Evolutionary conservation across 2,329 filamentous ascomycete species (phyloP).

Genomic region (Clonostachys sp.): DNA sequence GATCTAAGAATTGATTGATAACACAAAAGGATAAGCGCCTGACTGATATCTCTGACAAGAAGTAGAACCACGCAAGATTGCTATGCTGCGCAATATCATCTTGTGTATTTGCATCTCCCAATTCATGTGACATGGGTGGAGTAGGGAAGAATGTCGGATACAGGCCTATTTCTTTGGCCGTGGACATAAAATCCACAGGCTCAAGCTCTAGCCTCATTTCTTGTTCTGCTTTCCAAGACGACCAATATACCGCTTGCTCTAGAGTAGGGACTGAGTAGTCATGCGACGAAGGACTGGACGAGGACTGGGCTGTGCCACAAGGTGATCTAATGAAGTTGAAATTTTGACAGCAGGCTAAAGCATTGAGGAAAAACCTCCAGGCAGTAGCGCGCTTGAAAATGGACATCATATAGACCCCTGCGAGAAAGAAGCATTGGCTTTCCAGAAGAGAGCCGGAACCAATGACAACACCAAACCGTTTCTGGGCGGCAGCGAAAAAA

Average conservation of each 20-base stretch:
- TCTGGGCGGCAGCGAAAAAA: slow-evolving; percentile 43
- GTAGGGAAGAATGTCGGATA: slow-evolving; percentile 19
- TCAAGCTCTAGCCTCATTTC: slow-evolving; percentile 39
- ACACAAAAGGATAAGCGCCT: too few relatives aligned
- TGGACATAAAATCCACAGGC: slow-evolving; percentile 1
- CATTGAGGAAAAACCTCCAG: slow-evolving; percentile 48
- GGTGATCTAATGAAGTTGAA: slow-evolving; percentile 29
- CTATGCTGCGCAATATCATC: slow-evolving; percentile 19
- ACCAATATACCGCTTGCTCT: slow-evolving; percentile 48
- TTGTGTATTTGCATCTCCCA: too few relatives aligned
- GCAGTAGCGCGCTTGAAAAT: slow-evolving; percentile 40
- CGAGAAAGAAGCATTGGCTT: slow-evolving; percentile 45
- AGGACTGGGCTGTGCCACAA: too few relatives aligned
- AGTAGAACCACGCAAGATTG: slow-evolving; percentile 42
- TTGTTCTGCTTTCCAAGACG: slow-evolving; percentile 49
- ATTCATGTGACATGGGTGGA: slow-evolving; percentile 14
- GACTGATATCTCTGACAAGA: slow-evolving; percentile 48
- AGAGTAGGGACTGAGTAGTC: too few relatives aligned
- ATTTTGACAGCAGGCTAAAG: slow-evolving; percentile 39
- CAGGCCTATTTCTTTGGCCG: slow-evolving; percentile 10
- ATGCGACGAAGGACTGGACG: too few relatives aligned
- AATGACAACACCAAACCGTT: slow-evolving; percentile 37
- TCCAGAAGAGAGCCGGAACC: slow-evolving; percentile 33
- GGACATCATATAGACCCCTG: slow-evolving; percentile 43
- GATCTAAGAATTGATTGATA: too few relatives aligned